These are phyloP conservation scores for Lolium perenne DNA, from an alignment of 176 grass and related monocot genomes.

Conservation along the genomic window DNA sequence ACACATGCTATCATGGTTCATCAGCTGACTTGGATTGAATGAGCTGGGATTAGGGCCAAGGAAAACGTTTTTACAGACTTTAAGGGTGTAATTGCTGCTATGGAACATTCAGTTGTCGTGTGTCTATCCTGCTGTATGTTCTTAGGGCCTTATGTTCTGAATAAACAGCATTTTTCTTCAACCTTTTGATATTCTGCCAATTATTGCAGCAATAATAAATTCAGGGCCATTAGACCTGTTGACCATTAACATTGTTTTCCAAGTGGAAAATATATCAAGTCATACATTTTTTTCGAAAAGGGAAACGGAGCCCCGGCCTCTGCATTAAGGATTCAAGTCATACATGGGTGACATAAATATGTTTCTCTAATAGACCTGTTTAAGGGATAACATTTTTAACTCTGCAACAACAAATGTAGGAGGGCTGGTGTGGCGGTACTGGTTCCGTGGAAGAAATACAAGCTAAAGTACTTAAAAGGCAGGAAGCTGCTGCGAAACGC, in stretches of 20 bases:
- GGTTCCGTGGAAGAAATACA: slow-evolving; percentile 90
- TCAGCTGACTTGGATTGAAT: not conserved
- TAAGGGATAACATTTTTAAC: slow-evolving; percentile 3
- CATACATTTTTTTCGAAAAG: not conserved
- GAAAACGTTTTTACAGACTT: not conserved
- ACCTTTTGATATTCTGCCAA: slow-evolving; percentile 1
- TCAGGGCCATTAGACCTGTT: slow-evolving; percentile 12
- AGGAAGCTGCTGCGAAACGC: slow-evolving; percentile 90
- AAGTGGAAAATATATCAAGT: not conserved
- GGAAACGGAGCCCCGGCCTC: too few relatives aligned
- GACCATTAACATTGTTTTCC: slow-evolving; percentile 16
- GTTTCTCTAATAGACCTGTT: slow-evolving; percentile 3
- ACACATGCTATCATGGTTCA: not conserved
- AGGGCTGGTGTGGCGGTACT: slow-evolving; percentile 86
- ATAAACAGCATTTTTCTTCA: not conserved
- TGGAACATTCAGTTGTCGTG: slow-evolving; percentile 23
- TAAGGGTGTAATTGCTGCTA: slow-evolving; percentile 13
- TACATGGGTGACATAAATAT: slow-evolving; percentile 16
- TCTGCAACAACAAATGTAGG: slow-evolving; percentile 56
- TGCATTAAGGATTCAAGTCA: not conserved
- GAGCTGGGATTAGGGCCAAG: slow-evolving; percentile 1
- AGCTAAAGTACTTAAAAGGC: slow-evolving; percentile 86
- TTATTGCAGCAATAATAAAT: slow-evolving; percentile 23
- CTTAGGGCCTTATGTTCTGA: slow-evolving; percentile 15
- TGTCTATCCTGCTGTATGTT: slow-evolving; percentile 27